These are phyloP conservation scores for Aspergillus eucalypticola DNA, from an alignment of 2,329 filamentous ascomycete species.

Conservation along the genomic window DNA sequence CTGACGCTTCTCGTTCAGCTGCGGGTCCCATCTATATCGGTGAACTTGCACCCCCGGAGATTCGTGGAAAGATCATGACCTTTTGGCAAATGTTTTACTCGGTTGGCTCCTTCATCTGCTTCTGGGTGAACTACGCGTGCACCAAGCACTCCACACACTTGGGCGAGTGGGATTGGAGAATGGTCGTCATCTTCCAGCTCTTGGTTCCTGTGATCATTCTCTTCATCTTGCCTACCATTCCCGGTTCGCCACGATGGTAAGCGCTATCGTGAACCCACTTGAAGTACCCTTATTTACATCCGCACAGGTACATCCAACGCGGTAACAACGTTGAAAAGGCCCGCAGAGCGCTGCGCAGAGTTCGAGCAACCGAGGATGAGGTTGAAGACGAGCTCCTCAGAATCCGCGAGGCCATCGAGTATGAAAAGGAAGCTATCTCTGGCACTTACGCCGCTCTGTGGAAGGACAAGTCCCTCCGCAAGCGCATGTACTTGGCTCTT, in stretches of 20 bases:
- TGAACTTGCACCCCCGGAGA: conserved; percentile 64
- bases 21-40: conserved; percentile 71
- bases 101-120: conserved; percentile 66
- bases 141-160: conserved; percentile 56
- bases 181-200: conserved; percentile 72
- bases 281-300: background rate
- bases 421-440: conserved; percentile 69
- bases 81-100: conserved; percentile 71
- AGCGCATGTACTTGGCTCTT: conserved; percentile 65
- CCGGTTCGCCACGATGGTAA: conserved; percentile 67
- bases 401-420: conserved; percentile 69
- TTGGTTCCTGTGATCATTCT: conserved; percentile 66
- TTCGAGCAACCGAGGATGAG: conserved; percentile 65
- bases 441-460: conserved; percentile 65
- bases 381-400: conserved; percentile 66
- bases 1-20: conserved; percentile 41
- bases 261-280: background rate
- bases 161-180: conserved; percentile 72
- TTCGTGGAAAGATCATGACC: conserved; percentile 67
- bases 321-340: conserved; percentile 63
- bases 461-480: conserved; percentile 68
- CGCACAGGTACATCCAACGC: conserved; percentile 54
- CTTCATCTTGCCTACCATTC: conserved; percentile 63
- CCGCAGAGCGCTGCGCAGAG: conserved; percentile 56
- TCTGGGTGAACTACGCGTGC: conserved; percentile 67